phyloP scores from a whole-genome alignment of 805 yeast genomes.

The Pichia thaimueangensis region DNA sequence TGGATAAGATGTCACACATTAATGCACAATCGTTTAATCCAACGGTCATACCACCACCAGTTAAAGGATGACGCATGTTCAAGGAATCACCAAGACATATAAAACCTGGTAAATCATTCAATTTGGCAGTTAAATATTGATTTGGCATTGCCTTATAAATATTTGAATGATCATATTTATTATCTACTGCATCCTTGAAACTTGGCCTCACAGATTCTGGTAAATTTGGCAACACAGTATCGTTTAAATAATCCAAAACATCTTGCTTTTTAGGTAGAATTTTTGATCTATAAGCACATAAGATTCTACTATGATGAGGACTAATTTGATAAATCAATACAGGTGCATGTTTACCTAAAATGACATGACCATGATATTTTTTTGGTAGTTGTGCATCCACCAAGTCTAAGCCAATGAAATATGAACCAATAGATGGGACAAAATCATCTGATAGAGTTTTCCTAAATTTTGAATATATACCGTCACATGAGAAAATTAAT shows the following conservation, averaged over 20 bases:
- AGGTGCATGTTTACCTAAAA: constrained; percentile 82
- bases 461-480: constrained; percentile 89
- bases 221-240: constrained; percentile 57
- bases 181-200: constrained; percentile 53
- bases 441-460: constrained; percentile 56
- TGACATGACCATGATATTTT: constrained; percentile 80
- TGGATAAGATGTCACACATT: constrained; percentile 56
- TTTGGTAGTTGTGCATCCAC: constrained; percentile 70
- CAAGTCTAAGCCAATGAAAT: constrained; percentile 80
- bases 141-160: constrained; percentile 87
- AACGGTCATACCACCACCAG: constrained; percentile 99
- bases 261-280: constrained; percentile 61
- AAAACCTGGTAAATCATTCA: constrained; percentile 66
- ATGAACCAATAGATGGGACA: constrained; percentile 67
- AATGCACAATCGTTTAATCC: constrained; percentile 81
- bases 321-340: constrained; percentile 84
- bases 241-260: constrained; percentile 51
- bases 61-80: constrained; percentile 96
- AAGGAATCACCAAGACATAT: constrained; percentile 87
- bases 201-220: constrained; percentile 65
- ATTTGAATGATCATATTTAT: constrained; percentile 29
- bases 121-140: constrained; percentile 76
- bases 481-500: constrained; percentile 80
- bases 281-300: constrained; percentile 76
- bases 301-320: constrained; percentile 73